Conservation (phyloP, 176 grass and related monocot genomes). For the Stipa capillata region DNA sequence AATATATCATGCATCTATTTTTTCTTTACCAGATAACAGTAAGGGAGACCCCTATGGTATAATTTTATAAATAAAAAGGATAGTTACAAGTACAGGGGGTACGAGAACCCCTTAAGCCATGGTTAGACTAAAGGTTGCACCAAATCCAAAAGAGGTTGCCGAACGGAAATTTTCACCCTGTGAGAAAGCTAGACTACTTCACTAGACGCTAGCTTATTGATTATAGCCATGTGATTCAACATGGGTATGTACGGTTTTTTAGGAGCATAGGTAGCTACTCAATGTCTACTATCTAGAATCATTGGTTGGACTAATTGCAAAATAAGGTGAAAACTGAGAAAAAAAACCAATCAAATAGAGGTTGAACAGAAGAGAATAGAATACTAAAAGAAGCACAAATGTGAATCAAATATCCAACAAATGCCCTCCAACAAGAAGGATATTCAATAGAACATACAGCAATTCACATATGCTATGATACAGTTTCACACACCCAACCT, state of each 20-base stretch:
- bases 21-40: no score
- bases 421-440: background rate
- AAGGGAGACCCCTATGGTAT: no score
- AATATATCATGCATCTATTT: background rate
- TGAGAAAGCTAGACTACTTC: no score
- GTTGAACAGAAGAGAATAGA: background rate
- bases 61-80: no score
- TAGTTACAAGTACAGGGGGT: no score
- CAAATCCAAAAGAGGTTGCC: no score
- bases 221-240: background rate
- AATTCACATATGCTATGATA: background rate
- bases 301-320: background rate
- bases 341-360: background rate
- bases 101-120: no score
- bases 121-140: no score
- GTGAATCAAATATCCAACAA: constrained; percentile 3
- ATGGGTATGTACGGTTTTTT: background rate
- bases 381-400: background rate
- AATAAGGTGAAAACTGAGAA: background rate
- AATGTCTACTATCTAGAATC: background rate
- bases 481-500: background rate
- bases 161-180: no score
- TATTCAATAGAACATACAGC: background rate
- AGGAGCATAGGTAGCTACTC: background rate
- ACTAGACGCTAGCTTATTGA: background rate